Base-by-base conservation (phyloP, 176 grass and related monocot genomes). In the Dendrocalamus sinicus region DNA sequence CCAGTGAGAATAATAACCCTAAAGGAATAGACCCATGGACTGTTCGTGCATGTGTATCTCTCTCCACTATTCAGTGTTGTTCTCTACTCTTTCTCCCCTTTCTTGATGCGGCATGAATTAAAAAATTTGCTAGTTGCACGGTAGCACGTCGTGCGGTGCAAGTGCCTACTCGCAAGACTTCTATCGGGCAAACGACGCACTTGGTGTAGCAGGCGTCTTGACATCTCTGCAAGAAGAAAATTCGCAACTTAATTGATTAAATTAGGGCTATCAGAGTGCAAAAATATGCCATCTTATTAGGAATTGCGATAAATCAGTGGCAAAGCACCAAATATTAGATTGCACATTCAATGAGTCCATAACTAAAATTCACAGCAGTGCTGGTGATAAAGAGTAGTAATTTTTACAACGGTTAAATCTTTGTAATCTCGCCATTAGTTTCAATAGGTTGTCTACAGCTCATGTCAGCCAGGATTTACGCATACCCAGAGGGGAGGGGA, bases 401-500 rank as follows among this genome's bases (percentile, higher is more conserved):
- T 48, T 72, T 72, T 26, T 28, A 67, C 59, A 66, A 20, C 72
- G 60, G 60, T 3, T 84, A 54, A 84, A 65, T 28, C 59, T 66
- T 62, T 16, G 11, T 65, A 35, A 84, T 84, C 59, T 84, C 9
- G 20, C 59, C 28, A 65, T 39, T 39, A 39, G 37, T 39, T 39
- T 39, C 3, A 39, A 39, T 39, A 39, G 37, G 5, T 39, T 39
- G 37, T 39, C 37, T 39, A 39, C 37, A 39, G 0, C 37, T 35
- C 32, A 35, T 35, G 32, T 35, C 32, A 35, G 32, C 32, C 32
- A 35, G 32, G 32, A 35, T 35, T 35, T 35, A 35, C 3, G 32
- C 32, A 35, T 35, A 35, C 3, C 32, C 1, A 35, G 2, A 35
- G 3, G 32, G 3, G 30, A 32, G 30, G 32, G 32, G 37, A 39